phyloP scores from a whole-genome alignment of 495 filamentous ascomycete genomes.

The Cairneyella variabilis region DNA sequence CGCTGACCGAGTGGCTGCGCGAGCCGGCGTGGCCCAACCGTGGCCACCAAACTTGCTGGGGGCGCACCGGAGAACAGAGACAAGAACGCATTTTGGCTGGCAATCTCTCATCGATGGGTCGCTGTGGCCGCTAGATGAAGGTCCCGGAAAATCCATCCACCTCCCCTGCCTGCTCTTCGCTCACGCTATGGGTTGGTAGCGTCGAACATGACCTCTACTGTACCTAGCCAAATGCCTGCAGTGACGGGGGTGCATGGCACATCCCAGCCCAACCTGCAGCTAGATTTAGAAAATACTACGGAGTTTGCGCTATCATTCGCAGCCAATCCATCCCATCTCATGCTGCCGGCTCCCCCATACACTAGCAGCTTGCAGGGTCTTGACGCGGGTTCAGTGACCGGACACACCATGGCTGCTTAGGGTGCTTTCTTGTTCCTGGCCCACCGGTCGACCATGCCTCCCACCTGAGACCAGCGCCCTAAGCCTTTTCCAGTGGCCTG shows the following conservation, averaged over 20 bases:
- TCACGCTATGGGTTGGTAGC: constrained; percentile 8
- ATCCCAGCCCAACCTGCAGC: constrained; percentile 5
- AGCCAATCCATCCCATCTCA: constrained; percentile 22
- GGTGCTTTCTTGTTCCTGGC: constrained; percentile 16
- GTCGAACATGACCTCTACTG: constrained; percentile 22
- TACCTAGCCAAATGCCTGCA: no score
- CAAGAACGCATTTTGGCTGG: no score
- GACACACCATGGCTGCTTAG: constrained; percentile 1
- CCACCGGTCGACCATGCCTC: constrained; percentile 22
- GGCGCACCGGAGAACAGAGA: no score
- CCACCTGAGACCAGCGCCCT: constrained; percentile 3
- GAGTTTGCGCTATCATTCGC: no score
- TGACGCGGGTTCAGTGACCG: constrained; percentile 6
- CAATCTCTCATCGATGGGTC: no score
- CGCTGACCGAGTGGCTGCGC: no score
- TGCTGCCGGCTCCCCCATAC: constrained; percentile 15
- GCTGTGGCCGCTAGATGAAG: neutral
- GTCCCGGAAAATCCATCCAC: constrained; percentile 2
- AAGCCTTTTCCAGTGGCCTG: constrained; percentile 13
- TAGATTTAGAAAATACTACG: constrained; percentile 24
- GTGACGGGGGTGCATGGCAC: neutral
- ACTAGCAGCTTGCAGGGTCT: neutral
- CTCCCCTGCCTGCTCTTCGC: neutral
- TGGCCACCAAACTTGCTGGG: no score
- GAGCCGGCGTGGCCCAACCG: no score